Evolutionary conservation across 306 rosid genomes (phyloP).

Genomic region (Cyclanthera cordifolia): DNA sequence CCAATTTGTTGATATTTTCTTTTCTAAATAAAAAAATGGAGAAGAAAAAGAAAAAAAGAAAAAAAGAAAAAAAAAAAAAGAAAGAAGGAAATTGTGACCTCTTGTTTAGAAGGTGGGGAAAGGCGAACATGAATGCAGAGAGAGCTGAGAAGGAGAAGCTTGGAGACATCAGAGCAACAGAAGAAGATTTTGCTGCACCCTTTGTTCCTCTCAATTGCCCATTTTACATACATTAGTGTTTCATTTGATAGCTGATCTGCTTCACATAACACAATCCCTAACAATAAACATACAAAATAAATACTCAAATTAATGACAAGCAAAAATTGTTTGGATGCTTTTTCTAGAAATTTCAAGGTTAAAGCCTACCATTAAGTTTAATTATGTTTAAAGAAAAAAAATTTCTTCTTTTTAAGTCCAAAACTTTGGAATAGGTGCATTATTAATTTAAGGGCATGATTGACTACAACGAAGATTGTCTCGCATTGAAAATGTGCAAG

Average conservation of each 20-base stretch:
- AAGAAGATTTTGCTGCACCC: constrained; percentile 66
- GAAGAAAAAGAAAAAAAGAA: no score
- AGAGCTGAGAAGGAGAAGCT: constrained; percentile 46
- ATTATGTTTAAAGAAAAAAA: no score
- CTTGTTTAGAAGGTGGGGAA: constrained; percentile 47
- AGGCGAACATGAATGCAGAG: constrained; percentile 52
- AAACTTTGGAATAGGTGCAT: no score
- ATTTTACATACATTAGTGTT: constrained; percentile 51
- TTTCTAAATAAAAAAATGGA: not conserved
- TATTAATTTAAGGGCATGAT: no score
- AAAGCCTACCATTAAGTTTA: no score
- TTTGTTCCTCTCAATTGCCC: constrained; percentile 59
- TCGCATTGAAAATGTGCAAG: no score
- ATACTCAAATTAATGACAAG: not conserved
- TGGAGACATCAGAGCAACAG: constrained; percentile 70
- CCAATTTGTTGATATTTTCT: no score
- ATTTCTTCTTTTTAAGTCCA: no score
- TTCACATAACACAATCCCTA: constrained; percentile 58
- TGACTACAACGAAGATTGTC: no score
- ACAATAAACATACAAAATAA: not conserved
- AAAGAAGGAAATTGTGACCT: constrained; percentile 23
- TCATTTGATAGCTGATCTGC: constrained; percentile 62
- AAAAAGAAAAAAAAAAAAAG: not conserved
- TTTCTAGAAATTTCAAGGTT: no score
- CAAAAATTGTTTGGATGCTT: no score